Evolutionary conservation across 108 stramenopile genomes (phyloP).

Genomic region (Skeletonema menzelii): DNA sequence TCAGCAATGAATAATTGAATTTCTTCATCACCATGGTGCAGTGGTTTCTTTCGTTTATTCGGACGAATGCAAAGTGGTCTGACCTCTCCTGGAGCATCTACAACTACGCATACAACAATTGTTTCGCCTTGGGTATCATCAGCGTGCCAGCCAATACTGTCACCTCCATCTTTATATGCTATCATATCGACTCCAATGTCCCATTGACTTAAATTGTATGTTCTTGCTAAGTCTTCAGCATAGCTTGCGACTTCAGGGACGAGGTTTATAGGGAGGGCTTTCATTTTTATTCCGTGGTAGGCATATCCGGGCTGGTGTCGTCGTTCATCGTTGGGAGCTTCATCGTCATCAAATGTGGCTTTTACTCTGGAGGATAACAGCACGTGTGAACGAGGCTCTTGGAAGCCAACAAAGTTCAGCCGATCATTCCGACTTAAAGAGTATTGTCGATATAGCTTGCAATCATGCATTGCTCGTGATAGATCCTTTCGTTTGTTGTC

Average conservation of each 20-base stretch:
- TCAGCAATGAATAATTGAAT: constrained; percentile 45
- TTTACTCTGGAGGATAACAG: constrained; percentile 30
- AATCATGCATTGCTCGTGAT: constrained; percentile 27
- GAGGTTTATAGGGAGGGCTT: constrained; percentile 14
- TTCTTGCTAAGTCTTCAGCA: constrained; percentile 10
- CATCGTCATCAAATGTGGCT: neutral
- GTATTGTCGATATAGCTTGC: constrained; percentile 39
- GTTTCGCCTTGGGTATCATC: constrained; percentile 65
- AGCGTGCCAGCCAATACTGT: constrained; percentile 62
- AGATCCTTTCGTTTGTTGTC: constrained; percentile 2
- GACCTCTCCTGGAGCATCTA: constrained; percentile 29
- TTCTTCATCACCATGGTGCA: constrained; percentile 34
- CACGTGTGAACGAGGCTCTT: constrained; percentile 44
- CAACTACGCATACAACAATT: constrained; percentile 41
- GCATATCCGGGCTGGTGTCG: constrained; percentile 7
- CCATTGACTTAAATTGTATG: constrained; percentile 27
- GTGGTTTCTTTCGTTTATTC: constrained; percentile 7
- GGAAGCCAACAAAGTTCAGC: neutral
- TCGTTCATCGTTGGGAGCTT: neutral
- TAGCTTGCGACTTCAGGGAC: constrained; percentile 23
- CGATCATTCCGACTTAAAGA: neutral
- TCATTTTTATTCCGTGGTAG: constrained; percentile 38
- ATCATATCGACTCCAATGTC: constrained; percentile 56
- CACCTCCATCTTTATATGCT: constrained; percentile 50
- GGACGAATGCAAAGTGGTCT: constrained; percentile 34